Evolutionary conservation across 805 yeast genomes (phyloP).

Genomic region (Saturnispora hagleri): DNA sequence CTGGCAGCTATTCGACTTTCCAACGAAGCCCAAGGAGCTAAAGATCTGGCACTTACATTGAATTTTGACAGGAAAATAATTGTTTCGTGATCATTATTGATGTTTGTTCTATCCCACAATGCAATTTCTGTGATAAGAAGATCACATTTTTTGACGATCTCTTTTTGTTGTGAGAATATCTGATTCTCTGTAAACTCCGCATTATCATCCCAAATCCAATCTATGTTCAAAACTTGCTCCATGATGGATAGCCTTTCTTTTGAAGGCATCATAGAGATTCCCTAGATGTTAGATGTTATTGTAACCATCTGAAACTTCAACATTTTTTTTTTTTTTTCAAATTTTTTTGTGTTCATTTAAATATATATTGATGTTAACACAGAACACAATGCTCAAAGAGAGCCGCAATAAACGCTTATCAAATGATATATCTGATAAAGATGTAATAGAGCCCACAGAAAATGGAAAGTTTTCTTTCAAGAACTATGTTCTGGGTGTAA

Average conservation of each 20-base stretch:
- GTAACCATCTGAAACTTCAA: neutral
- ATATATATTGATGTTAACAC: neutral
- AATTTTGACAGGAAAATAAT: conserved; percentile 1
- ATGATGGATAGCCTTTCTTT: neutral
- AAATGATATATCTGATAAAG: neutral
- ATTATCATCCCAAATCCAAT: neutral
- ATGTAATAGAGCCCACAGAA: neutral
- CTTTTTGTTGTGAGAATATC: neutral
- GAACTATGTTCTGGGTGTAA: neutral
- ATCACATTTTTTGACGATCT: neutral
- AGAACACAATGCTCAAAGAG: conserved; percentile 1
- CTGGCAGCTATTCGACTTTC: neutral
- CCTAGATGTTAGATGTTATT: neutral
- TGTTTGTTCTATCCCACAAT: neutral
- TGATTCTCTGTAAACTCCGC: neutral
- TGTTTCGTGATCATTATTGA: neutral
- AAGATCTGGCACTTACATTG: neutral
- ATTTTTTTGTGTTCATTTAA: neutral
- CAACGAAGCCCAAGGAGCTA: conserved; percentile 5
- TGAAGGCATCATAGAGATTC: neutral
- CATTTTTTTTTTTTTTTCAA: neutral
- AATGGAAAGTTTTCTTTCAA: neutral
- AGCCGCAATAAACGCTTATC: neutral
- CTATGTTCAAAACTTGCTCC: neutral
- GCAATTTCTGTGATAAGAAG: neutral